phyloP scores from a whole-genome alignment of 2,329 filamentous ascomycete species.

The Rhynchosporium graminicola region DNA sequence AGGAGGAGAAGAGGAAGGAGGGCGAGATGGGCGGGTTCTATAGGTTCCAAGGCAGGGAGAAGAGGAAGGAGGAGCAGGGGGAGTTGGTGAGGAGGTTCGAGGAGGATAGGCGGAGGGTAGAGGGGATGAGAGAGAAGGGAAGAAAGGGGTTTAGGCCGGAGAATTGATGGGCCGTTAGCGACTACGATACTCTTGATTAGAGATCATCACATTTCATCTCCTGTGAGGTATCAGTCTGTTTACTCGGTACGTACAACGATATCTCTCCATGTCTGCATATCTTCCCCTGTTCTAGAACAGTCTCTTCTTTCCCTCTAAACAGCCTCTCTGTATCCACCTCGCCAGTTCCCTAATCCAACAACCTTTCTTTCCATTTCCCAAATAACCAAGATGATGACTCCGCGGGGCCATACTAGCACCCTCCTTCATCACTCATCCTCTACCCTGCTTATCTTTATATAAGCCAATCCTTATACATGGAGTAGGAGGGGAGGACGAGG shows the following conservation, averaged over 20 bases:
- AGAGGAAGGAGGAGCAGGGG: conserved; percentile 72
- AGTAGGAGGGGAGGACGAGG: conserved; percentile 23
- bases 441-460: conserved; percentile 35
- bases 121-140: conserved; percentile 66
- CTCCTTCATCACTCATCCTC: conserved; percentile 37
- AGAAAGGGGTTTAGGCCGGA: conserved; percentile 55
- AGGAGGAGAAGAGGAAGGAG: conserved; percentile 55
- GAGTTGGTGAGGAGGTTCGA: conserved; percentile 72
- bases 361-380: background rate
- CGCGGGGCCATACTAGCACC: conserved; percentile 54
- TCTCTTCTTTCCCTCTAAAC: too few species aligned
- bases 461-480: conserved; percentile 35
- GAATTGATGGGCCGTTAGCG: conserved; percentile 35
- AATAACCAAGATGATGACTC: conserved; percentile 46
- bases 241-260: background rate
- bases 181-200: conserved; percentile 4
- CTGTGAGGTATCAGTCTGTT: background rate
- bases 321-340: background rate
- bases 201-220: background rate
- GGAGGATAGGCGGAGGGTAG: conserved; percentile 71
- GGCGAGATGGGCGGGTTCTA: conserved; percentile 74
- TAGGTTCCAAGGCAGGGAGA: conserved; percentile 79
- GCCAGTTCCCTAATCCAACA: background rate
- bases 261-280: background rate
- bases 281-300: background rate